phyloP scores from a whole-genome alignment of 139 green algal species.

The Eudorina sp. region DNA sequence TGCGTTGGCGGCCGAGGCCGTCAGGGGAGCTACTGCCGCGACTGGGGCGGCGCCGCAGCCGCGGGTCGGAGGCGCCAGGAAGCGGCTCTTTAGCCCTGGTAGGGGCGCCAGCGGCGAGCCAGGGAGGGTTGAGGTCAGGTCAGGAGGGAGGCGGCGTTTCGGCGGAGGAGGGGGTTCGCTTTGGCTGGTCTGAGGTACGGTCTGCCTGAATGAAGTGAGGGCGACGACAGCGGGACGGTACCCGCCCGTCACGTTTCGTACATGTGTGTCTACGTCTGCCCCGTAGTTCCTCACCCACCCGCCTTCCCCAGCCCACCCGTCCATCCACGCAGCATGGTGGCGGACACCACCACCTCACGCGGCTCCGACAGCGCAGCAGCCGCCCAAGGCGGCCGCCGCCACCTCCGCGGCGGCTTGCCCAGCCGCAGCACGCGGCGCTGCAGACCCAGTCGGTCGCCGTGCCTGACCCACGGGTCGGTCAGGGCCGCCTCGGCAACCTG shows the following conservation, averaged over 20 bases:
- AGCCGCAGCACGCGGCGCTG: conserved; percentile 86
- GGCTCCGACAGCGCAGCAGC: conserved; percentile 63
- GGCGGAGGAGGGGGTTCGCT: too few species aligned
- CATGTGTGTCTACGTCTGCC: too few species aligned
- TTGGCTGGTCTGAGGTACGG: too few species aligned
- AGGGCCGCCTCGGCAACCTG: conserved; percentile 78
- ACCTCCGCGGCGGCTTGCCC: conserved; percentile 84
- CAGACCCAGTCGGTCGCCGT: conserved; percentile 68
- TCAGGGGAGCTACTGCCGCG: background rate
- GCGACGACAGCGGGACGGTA: too few species aligned
- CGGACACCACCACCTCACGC: conserved; percentile 29
- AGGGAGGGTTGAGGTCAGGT: too few species aligned
- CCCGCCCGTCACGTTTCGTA: too few species aligned
- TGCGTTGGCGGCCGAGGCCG: too few species aligned
- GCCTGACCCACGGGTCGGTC: conserved; percentile 79
- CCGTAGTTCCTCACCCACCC: too few species aligned
- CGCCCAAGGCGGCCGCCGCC: conserved; percentile 79
- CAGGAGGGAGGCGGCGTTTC: too few species aligned
- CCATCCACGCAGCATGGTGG: conserved; percentile 1
- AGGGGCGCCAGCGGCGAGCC: too few species aligned
- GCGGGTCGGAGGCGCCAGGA: background rate
- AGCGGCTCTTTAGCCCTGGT: conserved; percentile 28
- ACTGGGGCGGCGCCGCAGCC: background rate
- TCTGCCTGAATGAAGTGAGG: too few species aligned
- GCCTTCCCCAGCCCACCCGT: too few species aligned